Percentiles rank a stretch among this genome's conserved stretches.
These are phyloP conservation scores for Mycena galopus DNA, from an alignment of 768 basidiomycete species.

Conservation along the genomic window DNA sequence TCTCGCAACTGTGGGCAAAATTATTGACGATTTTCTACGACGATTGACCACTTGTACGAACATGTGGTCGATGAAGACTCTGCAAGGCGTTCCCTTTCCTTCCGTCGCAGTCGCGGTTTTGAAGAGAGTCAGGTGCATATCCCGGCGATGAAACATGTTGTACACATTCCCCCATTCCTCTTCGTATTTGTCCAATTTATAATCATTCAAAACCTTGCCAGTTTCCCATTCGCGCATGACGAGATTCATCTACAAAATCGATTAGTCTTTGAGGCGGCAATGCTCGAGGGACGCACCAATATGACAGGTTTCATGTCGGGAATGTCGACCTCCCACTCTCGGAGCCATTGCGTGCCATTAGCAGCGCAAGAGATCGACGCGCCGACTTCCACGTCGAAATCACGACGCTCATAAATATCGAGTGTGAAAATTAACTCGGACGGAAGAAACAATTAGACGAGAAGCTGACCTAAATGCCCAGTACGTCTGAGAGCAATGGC, in stretches of 20 bases:
- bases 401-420: conserved; percentile 4
- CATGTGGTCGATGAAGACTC: conserved; percentile 43
- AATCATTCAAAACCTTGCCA: conserved; percentile 46
- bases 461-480: background rate
- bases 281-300: conserved; percentile 18
- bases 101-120: conserved; percentile 41
- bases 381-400: conserved; percentile 41
- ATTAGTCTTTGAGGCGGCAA: background rate
- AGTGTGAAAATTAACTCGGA: background rate
- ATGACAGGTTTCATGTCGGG: conserved; percentile 46
- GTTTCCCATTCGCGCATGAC: conserved; percentile 52
- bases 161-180: conserved; percentile 47
- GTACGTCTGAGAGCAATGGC: background rate
- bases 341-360: conserved; percentile 50
- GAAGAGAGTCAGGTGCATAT: conserved; percentile 42
- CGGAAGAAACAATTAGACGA: background rate
- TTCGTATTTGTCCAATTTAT: conserved; percentile 47
- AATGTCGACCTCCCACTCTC: conserved; percentile 50
- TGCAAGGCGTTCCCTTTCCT: conserved; percentile 44
- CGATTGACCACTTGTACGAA: conserved; percentile 9
- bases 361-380: conserved; percentile 51
- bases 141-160: conserved; percentile 50
- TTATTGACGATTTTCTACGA: background rate
- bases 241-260: conserved; percentile 41
- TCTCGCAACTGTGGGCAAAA: conserved; percentile 26